phyloP scores from a whole-genome alignment of 2,329 filamentous ascomycete genomes.

The Phialocephala sp. region DNA sequence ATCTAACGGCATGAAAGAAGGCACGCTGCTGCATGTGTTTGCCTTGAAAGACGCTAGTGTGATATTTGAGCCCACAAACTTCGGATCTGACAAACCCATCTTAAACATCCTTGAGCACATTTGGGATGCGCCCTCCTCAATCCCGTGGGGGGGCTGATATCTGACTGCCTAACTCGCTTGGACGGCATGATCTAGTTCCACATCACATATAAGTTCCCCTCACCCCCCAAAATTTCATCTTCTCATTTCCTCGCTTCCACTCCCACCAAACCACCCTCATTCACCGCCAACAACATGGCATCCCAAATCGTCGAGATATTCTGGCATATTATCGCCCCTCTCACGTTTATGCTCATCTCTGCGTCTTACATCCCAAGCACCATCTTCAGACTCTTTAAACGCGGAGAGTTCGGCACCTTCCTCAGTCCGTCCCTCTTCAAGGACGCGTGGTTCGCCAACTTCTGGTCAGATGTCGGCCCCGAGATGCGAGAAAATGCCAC shows the following conservation, averaged over 20 bases:
- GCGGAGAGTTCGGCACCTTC: conserved; percentile 46
- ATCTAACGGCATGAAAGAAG: not conserved
- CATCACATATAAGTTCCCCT: conserved; percentile 12
- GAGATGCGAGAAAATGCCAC: conserved; percentile 50
- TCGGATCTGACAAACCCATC: not conserved
- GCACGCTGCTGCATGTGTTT: not conserved
- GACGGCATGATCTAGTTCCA: not conserved
- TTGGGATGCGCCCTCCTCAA: not conserved
- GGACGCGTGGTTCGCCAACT: conserved; percentile 62
- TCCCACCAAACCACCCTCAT: conserved; percentile 1
- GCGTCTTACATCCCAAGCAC: conserved; percentile 58
- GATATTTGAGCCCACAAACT: not conserved
- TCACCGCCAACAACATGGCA: conserved; percentile 1
- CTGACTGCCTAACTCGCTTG: not conserved
- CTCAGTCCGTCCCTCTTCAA: conserved; percentile 47
- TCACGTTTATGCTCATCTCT: conserved; percentile 58
- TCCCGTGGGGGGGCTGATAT: conserved; percentile 6
- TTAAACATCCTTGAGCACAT: not conserved
- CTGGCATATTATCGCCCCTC: conserved; percentile 48
- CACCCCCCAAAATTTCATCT: not conserved
- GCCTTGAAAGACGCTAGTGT: not conserved
- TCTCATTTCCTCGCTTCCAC: conserved; percentile 4
- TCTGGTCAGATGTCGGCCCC: conserved; percentile 64
- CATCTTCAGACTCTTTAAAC: conserved; percentile 49
- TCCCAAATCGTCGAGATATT: conserved; percentile 28